These are phyloP conservation scores for Flaveria trinervia DNA, from an alignment of 129 eudicot species.

Conservation along the genomic window DNA sequence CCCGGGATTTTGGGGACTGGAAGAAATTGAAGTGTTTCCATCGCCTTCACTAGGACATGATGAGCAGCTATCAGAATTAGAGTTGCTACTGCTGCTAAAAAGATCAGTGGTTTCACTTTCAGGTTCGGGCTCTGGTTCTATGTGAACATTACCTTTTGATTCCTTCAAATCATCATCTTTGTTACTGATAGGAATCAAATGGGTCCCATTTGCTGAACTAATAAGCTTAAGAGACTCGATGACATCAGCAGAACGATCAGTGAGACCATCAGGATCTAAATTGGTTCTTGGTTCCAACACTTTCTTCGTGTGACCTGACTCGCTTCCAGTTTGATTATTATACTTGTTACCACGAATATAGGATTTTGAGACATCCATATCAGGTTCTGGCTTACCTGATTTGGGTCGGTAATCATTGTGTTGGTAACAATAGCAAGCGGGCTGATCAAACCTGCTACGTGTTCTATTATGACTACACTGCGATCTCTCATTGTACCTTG, in stretches of 20 bases:
- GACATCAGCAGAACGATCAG: constrained; percentile 42
- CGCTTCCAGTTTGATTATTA: constrained; percentile 43
- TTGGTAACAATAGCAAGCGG: constrained; percentile 65
- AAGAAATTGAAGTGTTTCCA: constrained; percentile 53
- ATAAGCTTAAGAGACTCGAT: constrained; percentile 31
- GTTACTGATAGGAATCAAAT: constrained; percentile 12
- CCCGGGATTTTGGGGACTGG: constrained; percentile 55
- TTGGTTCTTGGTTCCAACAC: constrained; percentile 82
- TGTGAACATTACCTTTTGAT: constrained; percentile 24
- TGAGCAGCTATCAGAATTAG: constrained; percentile 79
- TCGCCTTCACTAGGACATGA: constrained; percentile 92
- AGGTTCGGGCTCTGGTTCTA: constrained; percentile 21
- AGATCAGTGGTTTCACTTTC: constrained; percentile 46
- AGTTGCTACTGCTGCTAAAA: constrained; percentile 43
- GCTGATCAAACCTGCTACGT: constrained; percentile 43
- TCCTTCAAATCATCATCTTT: constrained; percentile 37
- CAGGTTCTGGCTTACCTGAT: constrained; percentile 51
- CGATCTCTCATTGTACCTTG: constrained; percentile 50
- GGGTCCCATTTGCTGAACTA: constrained; percentile 19
- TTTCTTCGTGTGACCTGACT: constrained; percentile 53
- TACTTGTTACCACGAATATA: constrained; percentile 52
- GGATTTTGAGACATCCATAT: constrained; percentile 52
- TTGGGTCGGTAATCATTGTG: constrained; percentile 61
- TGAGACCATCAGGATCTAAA: constrained; percentile 57
- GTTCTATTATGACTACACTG: constrained; percentile 45